Conservation (phyloP, 2,329 filamentous ascomycete species). For the Trichophyton equinum region DNA sequence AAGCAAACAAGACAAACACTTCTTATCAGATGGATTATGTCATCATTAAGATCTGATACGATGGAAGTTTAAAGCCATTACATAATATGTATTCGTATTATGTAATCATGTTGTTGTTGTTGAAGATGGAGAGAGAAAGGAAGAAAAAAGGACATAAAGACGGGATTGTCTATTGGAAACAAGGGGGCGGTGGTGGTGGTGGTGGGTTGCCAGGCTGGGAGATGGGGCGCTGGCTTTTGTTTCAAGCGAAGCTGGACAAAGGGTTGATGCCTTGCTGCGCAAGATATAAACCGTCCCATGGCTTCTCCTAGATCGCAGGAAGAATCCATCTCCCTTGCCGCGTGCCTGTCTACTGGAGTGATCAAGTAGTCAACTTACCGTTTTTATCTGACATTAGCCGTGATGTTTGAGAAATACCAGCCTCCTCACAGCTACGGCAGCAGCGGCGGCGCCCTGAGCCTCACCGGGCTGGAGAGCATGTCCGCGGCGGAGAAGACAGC, state of each 20-base stretch:
- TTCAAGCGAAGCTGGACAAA: neutral
- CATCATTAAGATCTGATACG: neutral
- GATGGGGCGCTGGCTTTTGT: neutral
- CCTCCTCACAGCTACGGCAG: constrained; percentile 4
- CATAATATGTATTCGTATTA: too few relatives aligned
- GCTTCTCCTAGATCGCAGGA: neutral
- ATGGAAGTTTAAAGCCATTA: too few relatives aligned
- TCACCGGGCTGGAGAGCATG: constrained; percentile 16
- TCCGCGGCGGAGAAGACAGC: constrained; percentile 15
- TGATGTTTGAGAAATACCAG: constrained; percentile 1
- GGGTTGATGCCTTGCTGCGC: neutral
- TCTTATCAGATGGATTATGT: neutral
- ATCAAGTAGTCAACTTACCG: neutral
- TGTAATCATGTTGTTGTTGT: too few relatives aligned
- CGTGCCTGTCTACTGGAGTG: neutral
- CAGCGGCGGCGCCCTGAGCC: constrained; percentile 16
- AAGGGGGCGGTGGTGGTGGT: too few relatives aligned
- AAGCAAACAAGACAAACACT: constrained; percentile 3
- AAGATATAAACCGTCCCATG: neutral
- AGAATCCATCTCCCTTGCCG: neutral
- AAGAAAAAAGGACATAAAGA: neutral
- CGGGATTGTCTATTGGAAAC: too few relatives aligned
- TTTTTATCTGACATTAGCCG: neutral
- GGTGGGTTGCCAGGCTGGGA: too few relatives aligned
- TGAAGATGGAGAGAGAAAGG: too few relatives aligned